Percentiles rank a stretch among this genome's conserved stretches.
phyloP scores from a whole-genome alignment of 1,139 yeast genomes.

The Debaryomyces udenii region DNA sequence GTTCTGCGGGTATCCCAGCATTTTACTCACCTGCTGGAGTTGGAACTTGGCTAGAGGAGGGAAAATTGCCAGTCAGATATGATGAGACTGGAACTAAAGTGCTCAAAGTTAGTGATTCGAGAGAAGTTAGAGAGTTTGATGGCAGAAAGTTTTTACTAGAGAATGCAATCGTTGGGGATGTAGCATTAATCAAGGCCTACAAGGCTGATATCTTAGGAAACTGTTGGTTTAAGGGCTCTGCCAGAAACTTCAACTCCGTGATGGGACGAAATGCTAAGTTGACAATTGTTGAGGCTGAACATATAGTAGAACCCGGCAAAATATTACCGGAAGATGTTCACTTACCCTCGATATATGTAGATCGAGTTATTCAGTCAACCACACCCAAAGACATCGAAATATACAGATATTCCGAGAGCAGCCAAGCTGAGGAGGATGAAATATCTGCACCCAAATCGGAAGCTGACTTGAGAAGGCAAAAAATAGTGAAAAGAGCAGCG shows the following conservation, averaged over 20 bases:
- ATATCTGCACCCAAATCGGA: conserved; percentile 15
- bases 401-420: conserved; percentile 18
- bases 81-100: conserved; percentile 34
- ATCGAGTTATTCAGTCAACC: conserved; percentile 39
- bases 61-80: conserved; percentile 49
- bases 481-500: conserved; percentile 49
- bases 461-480: conserved; percentile 29
- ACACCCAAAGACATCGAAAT: conserved; percentile 49
- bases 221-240: conserved; percentile 50
- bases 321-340: conserved; percentile 50
- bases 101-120: conserved; percentile 36
- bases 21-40: conserved; percentile 53
- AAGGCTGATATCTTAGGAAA: conserved; percentile 52
- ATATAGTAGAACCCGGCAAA: conserved; percentile 51
- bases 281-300: conserved; percentile 55
- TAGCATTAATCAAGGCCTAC: conserved; percentile 50
- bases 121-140: conserved; percentile 45
- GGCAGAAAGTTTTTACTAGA: conserved; percentile 49
- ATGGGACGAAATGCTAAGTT: conserved; percentile 50
- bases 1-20: conserved; percentile 54
- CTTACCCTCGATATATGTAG: conserved; percentile 49
- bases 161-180: conserved; percentile 47
- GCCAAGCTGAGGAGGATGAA: conserved; percentile 12
- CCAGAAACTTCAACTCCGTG: conserved; percentile 48
- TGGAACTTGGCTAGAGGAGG: conserved; percentile 55